phyloP scores from a whole-genome alignment of 148 eudicot species.

The Agrostemma githago region DNA sequence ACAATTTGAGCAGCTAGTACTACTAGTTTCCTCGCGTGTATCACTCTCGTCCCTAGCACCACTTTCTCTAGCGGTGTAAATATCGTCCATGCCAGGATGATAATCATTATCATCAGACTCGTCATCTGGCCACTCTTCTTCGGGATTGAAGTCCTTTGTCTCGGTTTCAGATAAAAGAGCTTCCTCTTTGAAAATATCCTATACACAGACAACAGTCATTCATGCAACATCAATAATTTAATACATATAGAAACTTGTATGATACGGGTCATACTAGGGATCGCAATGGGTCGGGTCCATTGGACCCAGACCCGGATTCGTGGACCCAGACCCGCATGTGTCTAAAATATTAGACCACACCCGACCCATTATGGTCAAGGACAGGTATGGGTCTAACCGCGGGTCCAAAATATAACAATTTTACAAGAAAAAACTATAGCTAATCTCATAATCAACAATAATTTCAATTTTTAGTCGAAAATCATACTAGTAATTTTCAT shows the following conservation, averaged over 20 bases:
- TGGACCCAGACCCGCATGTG: too few relatives aligned
- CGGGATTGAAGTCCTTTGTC: slow-evolving; percentile 34
- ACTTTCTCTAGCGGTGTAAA: slow-evolving; percentile 29
- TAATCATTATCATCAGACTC: slow-evolving; percentile 92
- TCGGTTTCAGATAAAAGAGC: slow-evolving; percentile 57
- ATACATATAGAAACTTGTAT: neutral
- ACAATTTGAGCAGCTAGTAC: slow-evolving; percentile 45
- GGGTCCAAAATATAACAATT: too few relatives aligned
- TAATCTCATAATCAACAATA: too few relatives aligned
- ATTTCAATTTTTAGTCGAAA: too few relatives aligned
- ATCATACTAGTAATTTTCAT: too few relatives aligned
- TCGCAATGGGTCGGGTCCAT: too few relatives aligned
- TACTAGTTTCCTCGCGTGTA: slow-evolving; percentile 35
- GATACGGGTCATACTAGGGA: neutral
- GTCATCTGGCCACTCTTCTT: slow-evolving; percentile 93
- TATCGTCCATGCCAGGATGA: slow-evolving; percentile 56
- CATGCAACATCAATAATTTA: neutral
- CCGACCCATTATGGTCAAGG: too few relatives aligned
- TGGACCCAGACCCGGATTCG: too few relatives aligned
- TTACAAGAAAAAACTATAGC: too few relatives aligned
- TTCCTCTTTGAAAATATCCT: slow-evolving; percentile 91
- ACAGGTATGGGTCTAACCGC: too few relatives aligned
- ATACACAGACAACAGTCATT: slow-evolving; percentile 17
- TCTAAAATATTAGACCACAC: too few relatives aligned
- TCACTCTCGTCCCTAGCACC: slow-evolving; percentile 30